Conservation (phyloP, 176 grass and related monocot genomes). For the Raddia guianensis region DNA sequence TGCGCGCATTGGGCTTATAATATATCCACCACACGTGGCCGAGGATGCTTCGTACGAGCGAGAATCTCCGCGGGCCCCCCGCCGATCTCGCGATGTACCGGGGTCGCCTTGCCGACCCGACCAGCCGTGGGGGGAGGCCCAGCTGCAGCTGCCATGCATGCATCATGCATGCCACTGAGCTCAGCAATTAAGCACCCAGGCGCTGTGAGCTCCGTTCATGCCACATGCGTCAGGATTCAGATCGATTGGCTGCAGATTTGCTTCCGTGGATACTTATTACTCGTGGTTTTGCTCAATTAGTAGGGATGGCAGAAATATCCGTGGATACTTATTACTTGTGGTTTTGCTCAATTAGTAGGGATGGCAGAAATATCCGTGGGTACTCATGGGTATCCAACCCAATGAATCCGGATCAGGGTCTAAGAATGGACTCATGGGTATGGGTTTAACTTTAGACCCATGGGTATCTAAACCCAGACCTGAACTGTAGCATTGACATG, state of each 20-base stretch:
- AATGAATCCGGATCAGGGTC: too few species aligned
- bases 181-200: not conserved
- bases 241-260: conserved; percentile 10
- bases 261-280: too few species aligned
- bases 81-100: not conserved
- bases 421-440: too few species aligned
- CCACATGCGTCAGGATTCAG: conserved; percentile 34
- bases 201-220: not conserved
- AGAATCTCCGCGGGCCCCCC: conserved; percentile 31
- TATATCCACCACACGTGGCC: conserved; percentile 41
- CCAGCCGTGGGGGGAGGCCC: not conserved
- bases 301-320: too few species aligned
- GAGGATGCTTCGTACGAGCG: conserved; percentile 34
- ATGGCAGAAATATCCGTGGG: too few species aligned
- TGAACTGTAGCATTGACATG: too few species aligned
- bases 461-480: too few species aligned
- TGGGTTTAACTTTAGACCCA: too few species aligned
- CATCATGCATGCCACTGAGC: not conserved
- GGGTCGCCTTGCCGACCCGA: not conserved
- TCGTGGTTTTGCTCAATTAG: too few species aligned
- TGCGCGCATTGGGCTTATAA: not conserved
- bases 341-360: too few species aligned
- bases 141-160: not conserved
- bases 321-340: too few species aligned
- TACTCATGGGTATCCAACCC: too few species aligned